Base-by-base conservation (phyloP, 495 filamentous ascomycete genomes). In the Aspergillus indologenus region DNA sequence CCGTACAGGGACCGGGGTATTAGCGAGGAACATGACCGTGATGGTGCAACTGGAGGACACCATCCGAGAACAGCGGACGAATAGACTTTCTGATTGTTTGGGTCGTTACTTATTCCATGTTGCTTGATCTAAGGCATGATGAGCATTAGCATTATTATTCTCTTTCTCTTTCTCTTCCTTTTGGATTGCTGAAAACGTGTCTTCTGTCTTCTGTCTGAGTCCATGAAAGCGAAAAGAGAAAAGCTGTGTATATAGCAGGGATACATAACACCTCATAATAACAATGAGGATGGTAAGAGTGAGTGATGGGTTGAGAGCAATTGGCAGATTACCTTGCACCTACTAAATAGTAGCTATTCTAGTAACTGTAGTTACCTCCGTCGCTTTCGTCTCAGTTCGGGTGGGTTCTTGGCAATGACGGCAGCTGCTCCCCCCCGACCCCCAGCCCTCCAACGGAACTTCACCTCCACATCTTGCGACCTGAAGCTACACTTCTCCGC, bases 1-100 rank as follows among this genome's bases (percentile, higher is more conserved):
- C 68, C 71, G 4, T 80, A 79, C 47, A 66, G 63, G 26, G 76
- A 80, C 63, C 68, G 68, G 24, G 46, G 45, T 19, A 20, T 34
- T 57, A 59, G 67, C 54, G 56, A 69, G 62, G 51, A 68, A 57
- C 55, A 64, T 51, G 34, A 65, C 63, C 48, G 67, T 59, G 45
- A 62, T 51, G 45, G 63, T n/a, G 26, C 49, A 53, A 66, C 51
- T 62, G 63, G 53, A 45, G 60, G 57, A 59, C 66, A 29, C 57
- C 48, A 45, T 63, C 60, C 53, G 34, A 56, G 66, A 69, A 62
- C 68, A 66, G 54, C 42, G 43, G 40, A 40, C 34, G 34, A 40
- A 40, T 40, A 40, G 34, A 40, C 34, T 9, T 40, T 4, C 34
- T 40, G 34, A 11, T 40, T 11, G 12, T 15, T n/a, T 8, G 34